Conservation (phyloP, 345 rosid species). For the Citrus glauca region DNA sequence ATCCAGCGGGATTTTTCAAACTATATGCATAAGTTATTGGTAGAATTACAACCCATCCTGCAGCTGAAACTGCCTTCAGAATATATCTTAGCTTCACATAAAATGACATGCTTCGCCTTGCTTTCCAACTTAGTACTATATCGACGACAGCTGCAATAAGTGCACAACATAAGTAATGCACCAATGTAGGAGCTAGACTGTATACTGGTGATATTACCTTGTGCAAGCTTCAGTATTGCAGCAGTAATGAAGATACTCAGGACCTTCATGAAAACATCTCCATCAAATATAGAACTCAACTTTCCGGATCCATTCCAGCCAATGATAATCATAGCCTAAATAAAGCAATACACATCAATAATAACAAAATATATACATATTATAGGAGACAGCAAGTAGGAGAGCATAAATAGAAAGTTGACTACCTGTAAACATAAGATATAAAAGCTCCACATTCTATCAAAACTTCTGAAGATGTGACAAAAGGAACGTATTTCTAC, state of each 20-base stretch:
- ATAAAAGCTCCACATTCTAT: constrained; percentile 67
- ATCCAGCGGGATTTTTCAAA: constrained; percentile 45
- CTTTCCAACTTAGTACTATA: constrained; percentile 47
- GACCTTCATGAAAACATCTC: constrained; percentile 51
- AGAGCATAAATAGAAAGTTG: background rate
- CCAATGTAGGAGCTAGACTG: background rate
- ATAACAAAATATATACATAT: constrained; percentile 7
- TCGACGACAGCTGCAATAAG: constrained; percentile 47
- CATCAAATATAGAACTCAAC: constrained; percentile 34
- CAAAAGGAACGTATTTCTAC: constrained; percentile 63
- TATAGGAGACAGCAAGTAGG: background rate
- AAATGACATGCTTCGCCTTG: constrained; percentile 42
- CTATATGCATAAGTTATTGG: constrained; percentile 55
- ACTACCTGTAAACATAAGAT: constrained; percentile 56
- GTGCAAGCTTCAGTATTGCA: constrained; percentile 49
- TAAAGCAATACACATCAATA: constrained; percentile 17
- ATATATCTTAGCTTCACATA: constrained; percentile 49
- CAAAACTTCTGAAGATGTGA: constrained; percentile 66
- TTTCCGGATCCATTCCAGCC: constrained; percentile 61
- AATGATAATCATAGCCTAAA: constrained; percentile 57
- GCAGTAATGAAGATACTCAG: constrained; percentile 63
- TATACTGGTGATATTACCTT: constrained; percentile 37
- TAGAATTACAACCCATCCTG: constrained; percentile 50
- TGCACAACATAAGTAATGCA: background rate
- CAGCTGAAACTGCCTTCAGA: constrained; percentile 43